Percentiles rank a stretch among this genome's conserved stretches.
phyloP scores from a whole-genome alignment of 805 yeast species.

The Yamadazyma scolyti region DNA sequence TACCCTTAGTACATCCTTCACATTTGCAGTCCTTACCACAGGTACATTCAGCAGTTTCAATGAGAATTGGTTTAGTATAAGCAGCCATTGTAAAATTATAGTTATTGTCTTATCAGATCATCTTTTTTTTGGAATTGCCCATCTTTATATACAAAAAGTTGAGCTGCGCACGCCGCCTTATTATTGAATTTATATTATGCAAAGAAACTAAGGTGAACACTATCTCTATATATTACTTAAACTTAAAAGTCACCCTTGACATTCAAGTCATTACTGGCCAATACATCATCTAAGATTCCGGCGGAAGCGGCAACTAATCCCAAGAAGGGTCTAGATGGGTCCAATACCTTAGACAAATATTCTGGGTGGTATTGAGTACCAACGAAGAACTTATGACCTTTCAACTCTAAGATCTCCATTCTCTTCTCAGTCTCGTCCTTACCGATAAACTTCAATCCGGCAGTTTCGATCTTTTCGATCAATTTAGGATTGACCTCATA shows the following conservation, averaged over 20 bases:
- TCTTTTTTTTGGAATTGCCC: too few species aligned
- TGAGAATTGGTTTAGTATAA: conserved; percentile 9
- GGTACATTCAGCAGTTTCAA: conserved; percentile 15
- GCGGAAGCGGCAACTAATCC: conserved; percentile 95
- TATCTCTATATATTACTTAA: not conserved
- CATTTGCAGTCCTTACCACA: conserved; percentile 23
- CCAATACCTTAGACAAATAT: conserved; percentile 91
- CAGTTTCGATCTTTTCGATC: conserved; percentile 63
- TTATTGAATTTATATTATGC: too few species aligned
- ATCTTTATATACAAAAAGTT: too few species aligned
- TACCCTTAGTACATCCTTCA: conserved; percentile 12
- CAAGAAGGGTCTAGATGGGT: conserved; percentile 93
- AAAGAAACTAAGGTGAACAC: too few species aligned
- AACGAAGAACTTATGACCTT: conserved; percentile 83
- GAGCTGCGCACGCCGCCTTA: too few species aligned
- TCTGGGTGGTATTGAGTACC: conserved; percentile 99
- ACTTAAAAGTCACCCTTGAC: conserved; percentile 40
- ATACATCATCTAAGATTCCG: conserved; percentile 70
- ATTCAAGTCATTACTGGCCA: conserved; percentile 42
- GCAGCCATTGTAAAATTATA: conserved; percentile 11
- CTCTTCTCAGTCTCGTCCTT: conserved; percentile 86
- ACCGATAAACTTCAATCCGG: conserved; percentile 88
- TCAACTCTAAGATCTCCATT: conserved; percentile 90
- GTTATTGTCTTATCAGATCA: too few species aligned
- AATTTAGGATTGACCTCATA: conserved; percentile 92